Evolutionary conservation across 1,139 yeast species (phyloP).

Genomic region (Zygosaccharomyces pseudobailii): DNA sequence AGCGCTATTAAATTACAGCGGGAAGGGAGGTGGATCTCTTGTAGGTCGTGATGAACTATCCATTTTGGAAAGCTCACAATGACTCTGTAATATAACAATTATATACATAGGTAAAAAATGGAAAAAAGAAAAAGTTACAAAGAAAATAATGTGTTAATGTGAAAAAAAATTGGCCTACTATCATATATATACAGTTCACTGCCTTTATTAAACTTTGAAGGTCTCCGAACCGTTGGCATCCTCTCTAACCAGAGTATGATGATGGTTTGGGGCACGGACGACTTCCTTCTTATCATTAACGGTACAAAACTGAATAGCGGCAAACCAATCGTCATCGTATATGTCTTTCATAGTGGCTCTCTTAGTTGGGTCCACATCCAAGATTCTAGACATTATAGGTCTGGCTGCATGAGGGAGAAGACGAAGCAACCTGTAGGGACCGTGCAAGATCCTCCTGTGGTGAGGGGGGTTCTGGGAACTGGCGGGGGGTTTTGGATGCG

Average conservation of each 20-base stretch:
- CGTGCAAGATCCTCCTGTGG: conserved; percentile 40
- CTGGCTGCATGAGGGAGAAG: conserved; percentile 83
- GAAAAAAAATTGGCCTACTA: neutral
- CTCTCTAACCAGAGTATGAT: conserved; percentile 52
- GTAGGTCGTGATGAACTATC: conserved; percentile 3
- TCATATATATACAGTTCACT: neutral
- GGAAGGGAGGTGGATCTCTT: conserved; percentile 8
- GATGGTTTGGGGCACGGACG: conserved; percentile 48
- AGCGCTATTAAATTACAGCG: conserved; percentile 19
- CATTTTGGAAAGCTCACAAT: neutral
- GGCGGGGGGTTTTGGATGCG: conserved; percentile 11
- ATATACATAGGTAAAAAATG: neutral
- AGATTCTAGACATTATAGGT: conserved; percentile 69
- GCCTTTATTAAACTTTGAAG: conserved; percentile 33
- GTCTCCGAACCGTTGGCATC: conserved; percentile 44
- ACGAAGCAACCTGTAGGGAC: conserved; percentile 86
- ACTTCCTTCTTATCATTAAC: conserved; percentile 42
- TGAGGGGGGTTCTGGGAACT: conserved; percentile 12
- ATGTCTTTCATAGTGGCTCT: conserved; percentile 72
- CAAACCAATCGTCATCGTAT: conserved; percentile 66
- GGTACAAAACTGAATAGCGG: conserved; percentile 48
- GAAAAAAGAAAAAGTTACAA: neutral
- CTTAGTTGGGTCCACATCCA: conserved; percentile 58
- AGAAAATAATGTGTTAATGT: neutral
- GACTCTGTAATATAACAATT: neutral